Percentiles rank a stretch among this genome's conserved stretches.
These are phyloP conservation scores for Paramecium caudatum DNA, from an alignment of 73 alveolate genomes.

Conservation along the genomic window DNA sequence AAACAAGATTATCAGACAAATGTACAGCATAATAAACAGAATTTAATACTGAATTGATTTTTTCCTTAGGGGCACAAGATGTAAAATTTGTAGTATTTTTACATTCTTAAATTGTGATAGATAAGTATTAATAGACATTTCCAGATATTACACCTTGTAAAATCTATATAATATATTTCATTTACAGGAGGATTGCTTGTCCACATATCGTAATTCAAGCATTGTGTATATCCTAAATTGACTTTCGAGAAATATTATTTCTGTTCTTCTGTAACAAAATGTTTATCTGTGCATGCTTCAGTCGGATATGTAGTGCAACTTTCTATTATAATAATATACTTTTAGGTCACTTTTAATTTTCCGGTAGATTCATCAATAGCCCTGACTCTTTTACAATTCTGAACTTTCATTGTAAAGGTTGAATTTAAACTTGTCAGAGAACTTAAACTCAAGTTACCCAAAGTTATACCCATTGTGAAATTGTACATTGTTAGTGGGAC, in stretches of 20 bases:
- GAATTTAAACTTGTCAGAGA: not conserved
- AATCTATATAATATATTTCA: not conserved
- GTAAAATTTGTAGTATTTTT: not conserved
- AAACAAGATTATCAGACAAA: not conserved
- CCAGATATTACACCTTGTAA: slow-evolving; percentile 23
- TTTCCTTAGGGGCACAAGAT: slow-evolving; percentile 6
- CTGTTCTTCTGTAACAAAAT: slow-evolving; percentile 9
- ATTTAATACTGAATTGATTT: not conserved
- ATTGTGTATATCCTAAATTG: not conserved
- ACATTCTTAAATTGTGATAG: slow-evolving; percentile 14
- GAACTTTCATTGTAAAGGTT: not conserved
- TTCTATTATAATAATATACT: not conserved
- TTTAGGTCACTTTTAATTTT: not conserved
- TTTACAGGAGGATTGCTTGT: slow-evolving; percentile 25
- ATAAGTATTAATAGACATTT: not conserved
- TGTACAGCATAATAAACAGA: slow-evolving; percentile 31
- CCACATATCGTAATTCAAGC: slow-evolving; percentile 35
- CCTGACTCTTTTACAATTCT: slow-evolving; percentile 9
- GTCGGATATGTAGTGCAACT: slow-evolving; percentile 48
- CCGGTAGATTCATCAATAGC: not conserved
- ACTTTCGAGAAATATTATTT: not conserved
- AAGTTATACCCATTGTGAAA: slow-evolving; percentile 18
- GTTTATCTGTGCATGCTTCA: slow-evolving; percentile 58
- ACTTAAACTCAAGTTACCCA: not conserved
- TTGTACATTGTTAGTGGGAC: not conserved